These are phyloP conservation scores for Hysterangium stoloniferum DNA, from an alignment of 768 basidiomycete genomes.

Conservation along the genomic window DNA sequence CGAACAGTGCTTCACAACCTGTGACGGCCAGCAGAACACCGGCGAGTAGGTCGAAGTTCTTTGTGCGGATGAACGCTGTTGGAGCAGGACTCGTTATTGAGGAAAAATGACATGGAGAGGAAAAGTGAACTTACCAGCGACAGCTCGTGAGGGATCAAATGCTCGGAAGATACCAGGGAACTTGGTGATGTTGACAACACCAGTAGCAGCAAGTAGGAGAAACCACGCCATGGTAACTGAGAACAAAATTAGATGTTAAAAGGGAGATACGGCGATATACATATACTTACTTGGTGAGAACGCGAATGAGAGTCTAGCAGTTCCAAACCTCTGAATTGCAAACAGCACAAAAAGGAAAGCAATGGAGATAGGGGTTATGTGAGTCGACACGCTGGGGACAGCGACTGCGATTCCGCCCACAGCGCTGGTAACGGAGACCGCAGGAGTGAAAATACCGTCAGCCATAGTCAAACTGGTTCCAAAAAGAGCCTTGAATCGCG, in stretches of 20 bases:
- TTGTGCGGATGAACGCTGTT: slow-evolving; percentile 59
- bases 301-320: slow-evolving; percentile 37
- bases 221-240: slow-evolving; percentile 53
- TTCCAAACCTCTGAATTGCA: slow-evolving; percentile 53
- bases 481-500: slow-evolving; percentile 41
- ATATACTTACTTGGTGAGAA: slow-evolving; percentile 48
- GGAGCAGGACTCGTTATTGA: too few relatives aligned
- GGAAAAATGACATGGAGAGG: too few relatives aligned
- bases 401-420: slow-evolving; percentile 63
- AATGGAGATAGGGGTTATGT: slow-evolving; percentile 51
- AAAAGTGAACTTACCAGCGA: slow-evolving; percentile 42
- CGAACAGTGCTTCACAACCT: slow-evolving; percentile 62
- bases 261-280: background rate
- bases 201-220: slow-evolving; percentile 39
- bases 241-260: background rate
- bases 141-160: slow-evolving; percentile 57
- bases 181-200: slow-evolving; percentile 48
- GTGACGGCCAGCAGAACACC: slow-evolving; percentile 63
- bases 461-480: slow-evolving; percentile 61
- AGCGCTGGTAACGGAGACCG: slow-evolving; percentile 61
- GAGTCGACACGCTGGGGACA: slow-evolving; percentile 35
- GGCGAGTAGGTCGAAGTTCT: slow-evolving; percentile 50
- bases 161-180: slow-evolving; percentile 57
- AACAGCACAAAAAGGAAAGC: slow-evolving; percentile 51
- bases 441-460: slow-evolving; percentile 62